phyloP scores from a whole-genome alignment of 2,329 filamentous ascomycete species.

The Cercospora brassicicola region DNA sequence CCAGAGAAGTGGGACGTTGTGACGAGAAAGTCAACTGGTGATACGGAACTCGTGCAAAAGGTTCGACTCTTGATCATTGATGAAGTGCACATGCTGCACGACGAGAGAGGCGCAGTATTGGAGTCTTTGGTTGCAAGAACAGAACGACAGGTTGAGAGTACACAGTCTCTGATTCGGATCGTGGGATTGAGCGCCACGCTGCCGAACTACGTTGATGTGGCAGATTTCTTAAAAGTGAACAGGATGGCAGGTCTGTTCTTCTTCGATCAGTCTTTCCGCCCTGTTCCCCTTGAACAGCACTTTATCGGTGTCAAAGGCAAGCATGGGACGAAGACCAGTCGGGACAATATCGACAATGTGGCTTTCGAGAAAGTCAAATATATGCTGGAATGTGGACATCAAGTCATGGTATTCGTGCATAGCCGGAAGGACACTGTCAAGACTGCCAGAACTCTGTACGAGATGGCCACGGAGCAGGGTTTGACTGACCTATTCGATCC shows the following conservation, averaged over 20 bases:
- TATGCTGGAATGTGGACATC: constrained; percentile 89
- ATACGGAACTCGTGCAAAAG: constrained; percentile 96
- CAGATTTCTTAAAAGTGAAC: constrained; percentile 96
- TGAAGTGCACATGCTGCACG: constrained; percentile 98
- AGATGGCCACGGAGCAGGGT: constrained; percentile 80
- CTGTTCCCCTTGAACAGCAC: constrained; percentile 93
- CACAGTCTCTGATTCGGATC: constrained; percentile 93
- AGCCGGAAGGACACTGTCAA: constrained; percentile 90
- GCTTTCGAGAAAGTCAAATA: constrained; percentile 93
- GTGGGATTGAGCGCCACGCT: constrained; percentile 92
- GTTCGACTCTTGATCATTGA: constrained; percentile 95
- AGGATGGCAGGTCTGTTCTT: constrained; percentile 91
- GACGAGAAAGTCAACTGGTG: constrained; percentile 92
- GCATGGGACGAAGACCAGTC: constrained; percentile 72
- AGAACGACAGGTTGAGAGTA: constrained; percentile 94
- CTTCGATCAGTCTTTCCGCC: constrained; percentile 92
- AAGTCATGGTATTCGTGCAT: constrained; percentile 99
- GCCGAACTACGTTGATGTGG: constrained; percentile 94
- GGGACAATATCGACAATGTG: constrained; percentile 83
- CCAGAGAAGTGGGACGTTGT: constrained; percentile 99
- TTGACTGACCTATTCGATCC: constrained; percentile 83
- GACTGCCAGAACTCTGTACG: constrained; percentile 79
- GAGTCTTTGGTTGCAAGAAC: constrained; percentile 95
- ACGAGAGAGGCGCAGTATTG: constrained; percentile 91
- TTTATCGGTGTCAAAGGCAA: constrained; percentile 97